Evolutionary conservation across 2,329 filamentous ascomycete genomes (phyloP), one percentile per base, ranked within the genome.

Genomic region (Xylaria sp.): DNA sequence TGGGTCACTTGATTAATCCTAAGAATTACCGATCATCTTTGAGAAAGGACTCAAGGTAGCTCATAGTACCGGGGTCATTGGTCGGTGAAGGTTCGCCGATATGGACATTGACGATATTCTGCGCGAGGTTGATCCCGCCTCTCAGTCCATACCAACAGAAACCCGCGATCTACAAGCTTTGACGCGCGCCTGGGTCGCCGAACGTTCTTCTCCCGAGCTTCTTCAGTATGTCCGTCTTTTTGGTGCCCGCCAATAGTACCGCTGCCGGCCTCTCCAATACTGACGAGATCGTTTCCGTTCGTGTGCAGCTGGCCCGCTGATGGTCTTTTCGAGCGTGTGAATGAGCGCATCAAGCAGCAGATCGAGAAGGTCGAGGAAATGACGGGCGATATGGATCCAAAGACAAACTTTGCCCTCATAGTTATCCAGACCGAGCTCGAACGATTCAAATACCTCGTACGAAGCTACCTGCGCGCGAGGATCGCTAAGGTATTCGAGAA

Each of bases 351-450:
- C 71, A 88, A 90, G 74, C 81, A 82, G 55, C 91, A 93, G 83
- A 92, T 92, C 76, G 87, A 90, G 79, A 87, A 85, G 73, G 88
- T 93, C 71, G 91, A 93, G 82, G 88, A 91, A 68, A 88, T 94
- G 86, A 95, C 92, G 13, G 92, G 92, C 70, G 90, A 92, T 77
- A 92, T 94, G 89, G 94, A 97, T 76, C 92, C 94, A 55, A 94
- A 92, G 80, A 91, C 93, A 72, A 98, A 97, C 79, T 97, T 99
- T 79, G 90, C 90, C 69, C 90, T 98, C 77, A 97, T 98, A 58
- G 92, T 99, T 70, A 90, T 98, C 63, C 96, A 99, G 84, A 98
- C 97, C 6, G 96, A 99, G 82, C 88, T 99, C 63, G 94, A 98
- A 79, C 87, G 96, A 54, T 97, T 93, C 82, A 97, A 97, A 82